Evolutionary conservation across 768 basidiomycete species (phyloP).

Genomic region (Lepiota brunneoincarnata): DNA sequence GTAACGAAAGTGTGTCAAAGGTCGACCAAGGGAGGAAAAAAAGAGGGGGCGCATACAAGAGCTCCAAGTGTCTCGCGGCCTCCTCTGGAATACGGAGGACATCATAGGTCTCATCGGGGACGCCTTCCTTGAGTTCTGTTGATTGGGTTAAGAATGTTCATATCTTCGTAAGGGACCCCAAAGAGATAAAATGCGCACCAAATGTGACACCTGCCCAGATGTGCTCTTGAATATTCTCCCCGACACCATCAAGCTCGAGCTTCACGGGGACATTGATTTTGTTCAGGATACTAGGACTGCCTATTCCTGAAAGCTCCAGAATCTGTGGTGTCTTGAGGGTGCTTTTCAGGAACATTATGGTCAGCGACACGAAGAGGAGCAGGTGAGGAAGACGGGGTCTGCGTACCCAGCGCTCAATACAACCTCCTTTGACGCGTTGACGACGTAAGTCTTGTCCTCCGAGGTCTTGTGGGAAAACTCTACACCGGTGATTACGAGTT

Average conservation of each 20-base stretch:
- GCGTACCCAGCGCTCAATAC: slow-evolving; percentile 15
- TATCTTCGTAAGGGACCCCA: too few relatives aligned
- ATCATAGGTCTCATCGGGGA: slow-evolving; percentile 16
- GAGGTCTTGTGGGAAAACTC: slow-evolving; percentile 1
- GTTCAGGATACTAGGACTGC: slow-evolving; percentile 9
- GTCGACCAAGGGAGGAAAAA: not conserved
- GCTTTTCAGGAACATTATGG: not conserved
- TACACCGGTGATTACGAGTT: slow-evolving; percentile 9
- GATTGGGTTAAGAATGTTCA: too few relatives aligned
- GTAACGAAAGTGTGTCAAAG: not conserved
- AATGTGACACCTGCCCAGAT: slow-evolving; percentile 4
- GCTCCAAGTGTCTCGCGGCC: slow-evolving; percentile 35
- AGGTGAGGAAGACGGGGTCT: not conserved
- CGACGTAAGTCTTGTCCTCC: not conserved
- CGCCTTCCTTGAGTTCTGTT: not conserved
- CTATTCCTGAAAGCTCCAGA: slow-evolving; percentile 10
- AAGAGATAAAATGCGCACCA: not conserved
- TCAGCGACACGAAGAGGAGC: not conserved
- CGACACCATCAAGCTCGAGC: slow-evolving; percentile 15
- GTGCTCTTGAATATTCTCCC: slow-evolving; percentile 17
- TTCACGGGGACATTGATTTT: slow-evolving; percentile 13
- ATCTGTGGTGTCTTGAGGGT: slow-evolving; percentile 16
- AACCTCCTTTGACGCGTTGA: slow-evolving; percentile 10
- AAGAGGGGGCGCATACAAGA: slow-evolving; percentile 15
- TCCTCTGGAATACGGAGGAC: slow-evolving; percentile 35